phyloP scores from a whole-genome alignment of 208 protist genomes.

The Angomonas deanei region DNA sequence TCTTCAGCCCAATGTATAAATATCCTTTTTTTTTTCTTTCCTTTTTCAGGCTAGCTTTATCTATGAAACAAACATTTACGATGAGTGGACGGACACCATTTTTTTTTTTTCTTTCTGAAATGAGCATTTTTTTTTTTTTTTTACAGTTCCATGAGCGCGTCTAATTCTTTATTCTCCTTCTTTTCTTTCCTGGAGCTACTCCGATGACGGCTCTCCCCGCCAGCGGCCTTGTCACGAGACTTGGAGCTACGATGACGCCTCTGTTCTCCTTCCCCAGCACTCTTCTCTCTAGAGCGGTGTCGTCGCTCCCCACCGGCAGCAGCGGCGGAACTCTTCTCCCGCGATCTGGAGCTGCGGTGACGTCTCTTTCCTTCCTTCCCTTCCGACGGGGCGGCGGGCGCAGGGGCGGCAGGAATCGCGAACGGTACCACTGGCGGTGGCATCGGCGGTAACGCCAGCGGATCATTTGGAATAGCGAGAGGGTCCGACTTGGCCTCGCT shows the following conservation, averaged over 20 bases:
- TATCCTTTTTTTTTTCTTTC: too few species aligned
- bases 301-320: too few species aligned
- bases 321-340: not conserved
- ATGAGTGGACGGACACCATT: not conserved
- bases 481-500: constrained; percentile 1
- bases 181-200: constrained; percentile 9
- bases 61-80: too few species aligned
- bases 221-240: not conserved
- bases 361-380: not conserved
- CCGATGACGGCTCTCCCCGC: not conserved
- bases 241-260: constrained; percentile 3
- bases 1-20: too few species aligned
- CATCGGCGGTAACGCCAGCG: constrained; percentile 2
- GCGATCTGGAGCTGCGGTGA: constrained; percentile 1
- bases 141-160: constrained; percentile 33
- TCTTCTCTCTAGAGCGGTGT: too few species aligned
- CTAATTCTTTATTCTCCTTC: constrained; percentile 15
- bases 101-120: not conserved
- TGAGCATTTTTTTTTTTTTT: constrained; percentile 1
- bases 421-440: constrained; percentile 2
- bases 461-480: not conserved
- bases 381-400: too few species aligned
- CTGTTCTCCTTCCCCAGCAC: not conserved
- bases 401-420: constrained; percentile 11
- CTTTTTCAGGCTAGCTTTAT: too few species aligned